phyloP scores from a whole-genome alignment of 2,329 filamentous ascomycete species.

The Bipolaris victoriae region DNA sequence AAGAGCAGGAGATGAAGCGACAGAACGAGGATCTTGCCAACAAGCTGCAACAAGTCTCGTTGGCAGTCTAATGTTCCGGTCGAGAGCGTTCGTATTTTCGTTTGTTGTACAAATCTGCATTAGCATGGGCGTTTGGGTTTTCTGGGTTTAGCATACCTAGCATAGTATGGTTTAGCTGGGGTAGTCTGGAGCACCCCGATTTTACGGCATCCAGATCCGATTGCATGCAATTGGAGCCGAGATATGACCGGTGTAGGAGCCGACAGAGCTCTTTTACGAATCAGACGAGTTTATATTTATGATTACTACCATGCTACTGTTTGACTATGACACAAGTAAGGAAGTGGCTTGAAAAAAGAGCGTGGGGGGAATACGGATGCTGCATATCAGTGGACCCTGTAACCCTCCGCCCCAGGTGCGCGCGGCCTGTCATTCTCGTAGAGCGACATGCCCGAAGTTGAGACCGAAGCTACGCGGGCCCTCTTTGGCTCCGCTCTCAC shows the following conservation, averaged over 20 bases:
- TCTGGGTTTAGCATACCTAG: not conserved
- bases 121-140: constrained; percentile 21
- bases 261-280: constrained; percentile 19
- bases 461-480: not conserved
- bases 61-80: constrained; percentile 27
- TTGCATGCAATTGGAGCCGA: constrained; percentile 28
- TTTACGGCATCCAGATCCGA: constrained; percentile 13
- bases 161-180: constrained; percentile 46
- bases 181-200: constrained; percentile 11
- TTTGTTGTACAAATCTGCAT: constrained; percentile 16
- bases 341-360: not conserved
- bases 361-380: not conserved
- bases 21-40: constrained; percentile 45
- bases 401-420: not conserved
- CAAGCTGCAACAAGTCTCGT: constrained; percentile 39
- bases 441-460: constrained; percentile 5
- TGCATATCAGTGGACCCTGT: not conserved
- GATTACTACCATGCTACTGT: not conserved
- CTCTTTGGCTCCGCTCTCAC: constrained; percentile 16
- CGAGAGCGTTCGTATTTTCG: not conserved
- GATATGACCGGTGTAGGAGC: constrained; percentile 28
- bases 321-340: not conserved
- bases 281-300: constrained; percentile 7
- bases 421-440: constrained; percentile 6
- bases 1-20: constrained; percentile 71